These are phyloP conservation scores for Excoecaria agallocha DNA, from an alignment of 345 rosid genomes.

Conservation along the genomic window DNA sequence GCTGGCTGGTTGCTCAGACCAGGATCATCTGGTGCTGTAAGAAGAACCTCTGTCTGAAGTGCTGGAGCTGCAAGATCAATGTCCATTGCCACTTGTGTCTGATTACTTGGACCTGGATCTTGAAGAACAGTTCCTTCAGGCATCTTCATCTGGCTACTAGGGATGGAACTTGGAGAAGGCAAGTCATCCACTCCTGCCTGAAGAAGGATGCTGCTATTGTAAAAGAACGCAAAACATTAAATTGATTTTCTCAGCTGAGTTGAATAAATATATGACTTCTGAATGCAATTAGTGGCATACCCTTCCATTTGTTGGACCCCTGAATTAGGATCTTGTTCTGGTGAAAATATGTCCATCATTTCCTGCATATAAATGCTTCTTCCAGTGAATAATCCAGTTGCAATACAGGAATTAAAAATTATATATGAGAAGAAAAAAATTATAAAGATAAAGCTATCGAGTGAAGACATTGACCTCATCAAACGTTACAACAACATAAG, in stretches of 20 bases:
- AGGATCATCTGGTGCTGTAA: too few relatives aligned
- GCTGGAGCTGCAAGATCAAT: conserved; percentile 16
- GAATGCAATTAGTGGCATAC: conserved; percentile 35
- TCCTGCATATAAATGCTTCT: conserved; percentile 59
- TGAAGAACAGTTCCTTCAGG: neutral
- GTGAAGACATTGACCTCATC: conserved; percentile 51
- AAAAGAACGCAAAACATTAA: neutral
- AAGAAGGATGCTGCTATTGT: conserved; percentile 27
- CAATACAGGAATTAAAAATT: neutral
- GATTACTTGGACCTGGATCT: conserved; percentile 14
- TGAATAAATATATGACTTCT: neutral
- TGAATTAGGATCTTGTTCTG: conserved; percentile 25
- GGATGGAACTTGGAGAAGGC: neutral
- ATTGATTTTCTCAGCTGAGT: neutral
- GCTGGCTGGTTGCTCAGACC: too few relatives aligned
- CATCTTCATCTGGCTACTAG: conserved; percentile 18
- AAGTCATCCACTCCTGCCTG: conserved; percentile 23
- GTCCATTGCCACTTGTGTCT: conserved; percentile 14
- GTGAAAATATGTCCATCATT: conserved; percentile 18
- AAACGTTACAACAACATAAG: conserved; percentile 62
- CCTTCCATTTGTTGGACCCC: conserved; percentile 35
- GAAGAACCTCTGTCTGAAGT: too few relatives aligned
- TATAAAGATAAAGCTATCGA: neutral
- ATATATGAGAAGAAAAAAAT: neutral
- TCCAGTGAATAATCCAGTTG: conserved; percentile 6